phyloP scores from a whole-genome alignment of 176 grass and related monocot species.

The Triticum dicoccoides region DNA sequence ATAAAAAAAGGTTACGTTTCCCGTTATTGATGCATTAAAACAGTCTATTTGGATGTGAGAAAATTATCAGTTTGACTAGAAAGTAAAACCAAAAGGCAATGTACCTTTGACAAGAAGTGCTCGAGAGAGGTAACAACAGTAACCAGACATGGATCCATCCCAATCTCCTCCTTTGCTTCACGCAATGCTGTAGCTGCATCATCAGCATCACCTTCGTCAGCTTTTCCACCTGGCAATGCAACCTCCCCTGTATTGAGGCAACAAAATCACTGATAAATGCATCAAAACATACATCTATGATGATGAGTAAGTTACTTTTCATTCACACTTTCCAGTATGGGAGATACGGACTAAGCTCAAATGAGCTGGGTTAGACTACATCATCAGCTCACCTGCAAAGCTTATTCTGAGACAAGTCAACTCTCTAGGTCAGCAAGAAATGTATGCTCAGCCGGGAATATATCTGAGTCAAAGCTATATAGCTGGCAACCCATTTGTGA shows the following conservation, averaged over 20 bases:
- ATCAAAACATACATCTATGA: conserved; percentile 1
- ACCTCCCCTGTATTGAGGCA: conserved; percentile 40
- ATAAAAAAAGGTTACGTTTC: neutral
- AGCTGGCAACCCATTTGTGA: neutral
- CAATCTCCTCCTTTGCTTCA: conserved; percentile 57
- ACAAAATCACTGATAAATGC: neutral
- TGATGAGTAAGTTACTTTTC: neutral
- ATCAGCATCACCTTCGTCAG: conserved; percentile 43
- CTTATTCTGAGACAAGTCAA: neutral
- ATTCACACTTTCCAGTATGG: neutral
- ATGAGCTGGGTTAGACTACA: neutral
- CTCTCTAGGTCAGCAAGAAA: neutral
- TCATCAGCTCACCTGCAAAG: neutral
- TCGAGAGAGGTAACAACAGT: conserved; percentile 39
- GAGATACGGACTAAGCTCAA: neutral
- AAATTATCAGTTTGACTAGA: neutral
- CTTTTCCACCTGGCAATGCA: conserved; percentile 46
- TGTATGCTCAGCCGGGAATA: neutral
- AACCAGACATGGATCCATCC: conserved; percentile 36
- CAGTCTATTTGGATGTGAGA: neutral
- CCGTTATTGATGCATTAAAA: neutral
- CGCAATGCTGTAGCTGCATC: conserved; percentile 44
- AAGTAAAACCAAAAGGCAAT: neutral
- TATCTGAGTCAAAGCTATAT: neutral
- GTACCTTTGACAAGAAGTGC: conserved; percentile 50